Base-by-base conservation (phyloP, 202 grass and related monocot genomes). In the Zoysia matrella region DNA sequence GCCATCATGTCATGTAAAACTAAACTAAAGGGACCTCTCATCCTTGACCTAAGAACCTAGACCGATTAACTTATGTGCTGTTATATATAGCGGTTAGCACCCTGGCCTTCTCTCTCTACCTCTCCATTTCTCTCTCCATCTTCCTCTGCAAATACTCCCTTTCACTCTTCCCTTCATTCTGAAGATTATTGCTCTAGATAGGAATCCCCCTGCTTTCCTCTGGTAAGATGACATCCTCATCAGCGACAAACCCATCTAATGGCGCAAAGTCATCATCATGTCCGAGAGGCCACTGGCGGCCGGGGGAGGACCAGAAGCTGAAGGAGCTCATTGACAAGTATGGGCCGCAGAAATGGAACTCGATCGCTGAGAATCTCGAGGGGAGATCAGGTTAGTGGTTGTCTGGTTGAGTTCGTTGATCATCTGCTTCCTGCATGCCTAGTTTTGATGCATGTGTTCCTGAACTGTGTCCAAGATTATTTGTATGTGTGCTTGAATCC, bases 341-440 rank as follows among this genome's bases (percentile, higher is more conserved):
- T 56, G 94, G 94, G 3, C 88, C 94, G 0, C 94, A 97, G 90
- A 97, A 97, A 79, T 97, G 94, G 94, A 97, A 97, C 63, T 97
- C 94, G 7, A 92, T 97, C 76, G 92, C 94, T 92, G 94, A 91
- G 94, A 92, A 92, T n/a, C n/a, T n/a, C n/a, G n/a, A n/a, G n/a
- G n/a, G n/a, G n/a, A n/a, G n/a, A n/a, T n/a, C n/a, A n/a, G 94
- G 92, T 97, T 63, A 67, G 82, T 78, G 53, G 11, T n/a, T n/a
- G n/a, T n/a, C n/a, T n/a, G n/a, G n/a, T n/a, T n/a, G n/a, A n/a
- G 16, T 81, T 65, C 61, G 70, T 60, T 81, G 68, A 55, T 69
- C 3, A 46, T 73, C 47, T 67, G 14, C 12, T 86, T 44, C 3
- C 15, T 63, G 3, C 11, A 14, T 61, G 8, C 47, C 43, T n/a